phyloP scores from a whole-genome alignment of 2,329 filamentous ascomycete species.

The Hypomyces rosellus region DNA sequence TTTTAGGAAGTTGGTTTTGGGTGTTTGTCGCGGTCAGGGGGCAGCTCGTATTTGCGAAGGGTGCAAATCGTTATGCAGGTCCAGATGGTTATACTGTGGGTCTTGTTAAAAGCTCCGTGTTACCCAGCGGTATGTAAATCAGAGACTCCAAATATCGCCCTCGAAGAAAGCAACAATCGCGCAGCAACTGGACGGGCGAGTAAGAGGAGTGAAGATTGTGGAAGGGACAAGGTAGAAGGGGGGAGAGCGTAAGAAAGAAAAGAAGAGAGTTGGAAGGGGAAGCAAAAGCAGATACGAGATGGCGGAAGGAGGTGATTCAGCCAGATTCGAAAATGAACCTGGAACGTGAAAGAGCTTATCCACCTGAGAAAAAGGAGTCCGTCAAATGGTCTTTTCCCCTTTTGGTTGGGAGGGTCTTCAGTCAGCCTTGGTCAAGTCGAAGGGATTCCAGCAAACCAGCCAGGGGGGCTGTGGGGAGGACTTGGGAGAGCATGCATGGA shows the following conservation, averaged over 20 bases:
- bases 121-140: too few species aligned
- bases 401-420: slow-evolving; percentile 10
- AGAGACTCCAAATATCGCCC: too few species aligned
- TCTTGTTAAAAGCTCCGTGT: too few species aligned
- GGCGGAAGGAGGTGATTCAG: not conserved
- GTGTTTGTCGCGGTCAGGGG: not conserved
- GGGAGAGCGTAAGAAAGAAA: not conserved
- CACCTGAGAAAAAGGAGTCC: slow-evolving; percentile 12
- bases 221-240: not conserved
- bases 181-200: not conserved
- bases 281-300: not conserved
- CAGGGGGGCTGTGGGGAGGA: not conserved
- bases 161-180: too few species aligned
- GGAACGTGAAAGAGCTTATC: slow-evolving; percentile 2
- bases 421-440: slow-evolving; percentile 9
- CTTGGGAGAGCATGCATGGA: too few species aligned
- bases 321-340: not conserved
- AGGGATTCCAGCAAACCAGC: not conserved
- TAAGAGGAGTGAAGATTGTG: not conserved
- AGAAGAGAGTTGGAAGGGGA: not conserved
- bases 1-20: not conserved
- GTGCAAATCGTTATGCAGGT: not conserved
- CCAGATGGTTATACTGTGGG: too few species aligned
- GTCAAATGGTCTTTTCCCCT: slow-evolving; percentile 8
- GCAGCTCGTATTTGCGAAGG: not conserved